Base-by-base conservation (phyloP, 352 stramenopile genomes). In the Phytophthora sansomeana region DNA sequence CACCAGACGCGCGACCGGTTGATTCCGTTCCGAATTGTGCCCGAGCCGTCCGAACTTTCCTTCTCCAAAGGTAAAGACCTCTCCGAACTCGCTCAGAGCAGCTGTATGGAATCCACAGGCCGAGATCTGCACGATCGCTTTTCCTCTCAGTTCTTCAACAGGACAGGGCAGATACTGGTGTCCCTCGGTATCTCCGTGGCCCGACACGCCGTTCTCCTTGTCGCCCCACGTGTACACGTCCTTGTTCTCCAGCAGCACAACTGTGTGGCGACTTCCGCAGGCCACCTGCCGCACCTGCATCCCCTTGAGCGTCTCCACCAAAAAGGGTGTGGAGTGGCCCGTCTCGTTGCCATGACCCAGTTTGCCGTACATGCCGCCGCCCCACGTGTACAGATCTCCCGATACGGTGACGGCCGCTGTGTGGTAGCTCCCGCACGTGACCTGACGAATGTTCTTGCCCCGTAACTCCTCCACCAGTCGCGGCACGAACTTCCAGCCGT, bases 401-500 rank as follows among this genome's bases (percentile, higher is more conserved):
- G 96, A 92, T 53, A 98, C 80, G 0, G 95, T 98, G 24, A 98
- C 92, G 1, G 97, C 96, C 0, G 96, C 96, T 16, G 95, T 98
- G 82, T 98, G 96, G 75, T 98, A 98, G 63, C 96, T 97, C 19
- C 96, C 94, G 75, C 96, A 98, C 21, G 94, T 98, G 42, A 98
- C 93, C 67, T 98, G 90, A 0, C 88, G 92, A 42, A 93, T 83
- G 36, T 94, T 91, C 69, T 97, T 96, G 61, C 92, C 93, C 33
- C 90, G 90, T 4, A 98, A 72, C 63, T 93, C 87, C 55, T 98
- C 91, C 6, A 96, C 94, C 19, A 98, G 80, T 9, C 96, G 83
- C 19, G 96, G 96, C n/a, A 98, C 95, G 67, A 98, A 99, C 76
- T 99, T 99, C 96, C 96, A 99, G 47, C 95, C 95, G 75, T 98